phyloP scores from a whole-genome alignment of 345 rosid genomes.

The Brassica incana region DNA sequence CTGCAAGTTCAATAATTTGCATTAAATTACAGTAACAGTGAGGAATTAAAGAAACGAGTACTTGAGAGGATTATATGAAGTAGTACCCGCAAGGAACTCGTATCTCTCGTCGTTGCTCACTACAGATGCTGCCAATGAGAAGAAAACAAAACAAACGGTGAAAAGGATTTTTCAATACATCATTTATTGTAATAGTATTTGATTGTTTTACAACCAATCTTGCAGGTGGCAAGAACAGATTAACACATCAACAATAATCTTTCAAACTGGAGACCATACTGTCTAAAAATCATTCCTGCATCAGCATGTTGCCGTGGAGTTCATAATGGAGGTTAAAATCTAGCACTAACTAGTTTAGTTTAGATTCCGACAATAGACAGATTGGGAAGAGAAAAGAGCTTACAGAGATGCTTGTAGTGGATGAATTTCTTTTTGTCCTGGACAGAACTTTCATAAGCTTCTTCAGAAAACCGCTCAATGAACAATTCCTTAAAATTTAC shows the following conservation, averaged over 20 bases:
- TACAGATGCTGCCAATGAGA: slow-evolving; percentile 60
- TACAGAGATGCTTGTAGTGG: slow-evolving; percentile 78
- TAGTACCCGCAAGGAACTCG: slow-evolving; percentile 79
- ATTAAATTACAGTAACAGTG: neutral
- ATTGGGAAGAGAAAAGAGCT: neutral
- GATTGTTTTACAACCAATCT: neutral
- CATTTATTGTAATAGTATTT: neutral
- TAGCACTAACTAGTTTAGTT: neutral
- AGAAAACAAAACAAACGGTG: neutral
- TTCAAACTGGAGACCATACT: neutral
- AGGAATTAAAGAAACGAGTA: neutral
- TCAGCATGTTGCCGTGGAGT: neutral
- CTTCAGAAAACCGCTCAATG: slow-evolving; percentile 62
- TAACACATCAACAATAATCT: neutral
- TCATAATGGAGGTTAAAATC: neutral
- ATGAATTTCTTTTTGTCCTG: slow-evolving; percentile 60
- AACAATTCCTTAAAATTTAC: slow-evolving; percentile 66
- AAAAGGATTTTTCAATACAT: neutral
- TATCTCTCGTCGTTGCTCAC: slow-evolving; percentile 57
- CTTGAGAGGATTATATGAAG: neutral
- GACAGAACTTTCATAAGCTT: slow-evolving; percentile 53
- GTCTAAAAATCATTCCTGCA: neutral
- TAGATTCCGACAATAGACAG: neutral
- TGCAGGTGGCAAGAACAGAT: neutral
- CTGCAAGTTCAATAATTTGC: slow-evolving; percentile 37